Base-by-base conservation (phyloP, 768 basidiomycete species). In the Postia placenta region DNA sequence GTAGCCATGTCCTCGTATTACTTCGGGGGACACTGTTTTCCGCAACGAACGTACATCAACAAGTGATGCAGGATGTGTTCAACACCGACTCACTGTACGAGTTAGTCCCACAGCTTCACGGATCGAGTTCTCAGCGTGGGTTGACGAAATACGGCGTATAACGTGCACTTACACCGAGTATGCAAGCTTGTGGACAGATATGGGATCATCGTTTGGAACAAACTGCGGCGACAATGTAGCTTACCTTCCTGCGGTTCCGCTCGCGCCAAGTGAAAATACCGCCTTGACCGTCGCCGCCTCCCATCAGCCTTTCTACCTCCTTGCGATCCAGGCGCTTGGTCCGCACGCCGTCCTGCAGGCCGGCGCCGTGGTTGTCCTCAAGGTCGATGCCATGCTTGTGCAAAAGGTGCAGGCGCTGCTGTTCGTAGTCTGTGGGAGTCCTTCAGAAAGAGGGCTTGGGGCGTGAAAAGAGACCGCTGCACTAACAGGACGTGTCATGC, bases 211-310 rank as follows among this genome's bases (percentile, higher is more conserved):
- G 14, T 11, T 15, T 37, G 20, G 15, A 17, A 37, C 6, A 27
- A 37, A 15, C 17, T 38, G 24, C 3, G 5, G 43, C 52, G 47
- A 45, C 20, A 43, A 54, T 56, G 59, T 55, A 49, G 60, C 51
- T 59, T 60, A 94, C 83, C 81, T 92, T 92, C 67, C 88, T 79
- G 57, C 93, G 74, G 64, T 95, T 86, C 72, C 87, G 90, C 64
- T 98, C 95, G 54, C 94, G 74, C 92, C 92, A 97, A 40, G 94
- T 97, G 64, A 98, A 89, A 52, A 97, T 70, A 20, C 91, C 89
- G 45, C 82, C 79, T 61, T 84, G 76, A 2, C 87, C 91, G 56
- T 88, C 80, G 35, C 81, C 87, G 42, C 85, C 79, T 49, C 88
- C 87, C 87, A 92, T 88, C 55, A 91, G 74, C 51, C 77, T 69